Base-by-base conservation (phyloP, 805 yeast genomes). In the Yarrowia sp. region DNA sequence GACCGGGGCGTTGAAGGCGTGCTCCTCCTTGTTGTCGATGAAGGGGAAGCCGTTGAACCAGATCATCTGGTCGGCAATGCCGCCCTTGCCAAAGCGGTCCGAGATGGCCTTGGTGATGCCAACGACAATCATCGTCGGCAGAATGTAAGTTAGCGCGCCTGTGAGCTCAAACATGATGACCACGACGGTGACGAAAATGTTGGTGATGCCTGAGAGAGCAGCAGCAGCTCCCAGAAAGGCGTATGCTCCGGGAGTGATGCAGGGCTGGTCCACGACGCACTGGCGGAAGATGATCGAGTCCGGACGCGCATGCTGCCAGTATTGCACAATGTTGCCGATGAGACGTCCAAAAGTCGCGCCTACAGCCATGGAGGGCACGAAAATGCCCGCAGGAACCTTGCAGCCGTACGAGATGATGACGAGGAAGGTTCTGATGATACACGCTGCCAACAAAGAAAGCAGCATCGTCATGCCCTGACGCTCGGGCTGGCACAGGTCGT, bases 191-290 rank as follows among this genome's bases (percentile, higher is more conserved):
- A 94, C 86, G 0, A 97, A 90, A 64, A 94, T 77, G 70, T 93
- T 92, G 24, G 97, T 94, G 33, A 94, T 93, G 2, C 99, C 99
- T 72, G 96, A 85, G 46, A 94, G 78, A 0, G 97, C 88, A 3
- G 97, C 96, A 0, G 93, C 98, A 0, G 99, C 97, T 3, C 99
- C 99, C 27, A 94, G 76, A 66, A 93, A 88, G 0, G 99, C 97
- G 73, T 93, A 94, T 0, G 97, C 88, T 0, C 98, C 99, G 0
- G 97, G 94, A 10, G 91, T 89, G 32, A 94, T 84, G 68, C 96
- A 90, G 1, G 73, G 66, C 22, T 76, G 77, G 38, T 78, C 80
- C 3, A 72, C 69, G 32, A 77, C 71, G 41, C 84, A 81, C 1
- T 73, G 70, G 5, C 70, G 19, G 64, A 81, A 80, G 16, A 76